Evolutionary conservation across 768 basidiomycete species (phyloP).

Genomic region (Termitomyces titanicus): DNA sequence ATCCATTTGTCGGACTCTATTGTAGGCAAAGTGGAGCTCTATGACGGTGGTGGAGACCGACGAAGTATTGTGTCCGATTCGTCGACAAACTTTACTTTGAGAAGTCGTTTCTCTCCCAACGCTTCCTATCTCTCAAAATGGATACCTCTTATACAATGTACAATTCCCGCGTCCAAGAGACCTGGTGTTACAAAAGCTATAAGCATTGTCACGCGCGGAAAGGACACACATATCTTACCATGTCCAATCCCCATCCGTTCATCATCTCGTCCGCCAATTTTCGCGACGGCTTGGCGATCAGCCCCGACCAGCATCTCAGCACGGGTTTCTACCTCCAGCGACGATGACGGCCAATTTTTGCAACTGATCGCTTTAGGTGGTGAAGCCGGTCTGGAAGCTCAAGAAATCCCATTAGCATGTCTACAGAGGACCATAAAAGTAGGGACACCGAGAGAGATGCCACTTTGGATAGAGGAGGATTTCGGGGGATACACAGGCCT

Average conservation of each 20-base stretch:
- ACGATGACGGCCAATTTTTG: constrained; percentile 49
- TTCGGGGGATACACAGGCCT: not conserved
- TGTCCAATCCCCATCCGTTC: constrained; percentile 60
- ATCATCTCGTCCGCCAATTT: constrained; percentile 44
- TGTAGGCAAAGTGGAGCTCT: too few species aligned
- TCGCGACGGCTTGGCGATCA: constrained; percentile 53
- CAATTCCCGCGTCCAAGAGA: constrained; percentile 38
- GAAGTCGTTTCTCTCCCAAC: constrained; percentile 32
- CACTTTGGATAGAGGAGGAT: not conserved
- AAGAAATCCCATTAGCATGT: too few species aligned
- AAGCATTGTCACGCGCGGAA: constrained; percentile 66
- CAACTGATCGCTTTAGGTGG: too few species aligned
- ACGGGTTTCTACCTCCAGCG: constrained; percentile 38
- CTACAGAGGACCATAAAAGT: too few species aligned
- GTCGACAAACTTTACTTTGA: constrained; percentile 14
- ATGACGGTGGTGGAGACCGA: too few species aligned
- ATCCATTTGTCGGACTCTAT: constrained; percentile 32
- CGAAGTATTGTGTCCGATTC: too few species aligned
- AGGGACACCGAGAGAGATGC: too few species aligned
- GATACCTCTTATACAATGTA: constrained; percentile 45
- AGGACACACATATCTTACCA: constrained; percentile 61
- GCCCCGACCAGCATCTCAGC: constrained; percentile 54
- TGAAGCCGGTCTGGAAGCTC: too few species aligned
- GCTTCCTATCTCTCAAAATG: constrained; percentile 37
- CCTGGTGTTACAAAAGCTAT: constrained; percentile 34